Percentiles rank a stretch among this genome's conserved stretches.
Conservation (phyloP, 305 asterid genomes). For the Fraxinus baroniana region DNA sequence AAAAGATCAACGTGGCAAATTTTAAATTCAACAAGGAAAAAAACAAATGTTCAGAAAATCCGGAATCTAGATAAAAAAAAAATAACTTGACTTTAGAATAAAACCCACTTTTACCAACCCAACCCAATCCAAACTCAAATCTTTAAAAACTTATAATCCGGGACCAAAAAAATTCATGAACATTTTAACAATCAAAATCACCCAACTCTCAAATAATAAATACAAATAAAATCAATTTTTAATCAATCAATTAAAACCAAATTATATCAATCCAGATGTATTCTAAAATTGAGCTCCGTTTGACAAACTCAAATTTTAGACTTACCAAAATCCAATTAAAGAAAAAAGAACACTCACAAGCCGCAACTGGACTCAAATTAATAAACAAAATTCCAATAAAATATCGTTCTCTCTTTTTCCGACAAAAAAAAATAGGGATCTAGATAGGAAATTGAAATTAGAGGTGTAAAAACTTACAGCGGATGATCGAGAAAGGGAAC, state of each 20-base stretch:
- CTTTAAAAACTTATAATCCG: constrained; percentile 23
- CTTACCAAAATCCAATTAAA: constrained; percentile 6
- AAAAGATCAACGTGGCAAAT: constrained; percentile 19
- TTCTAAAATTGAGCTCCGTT: constrained; percentile 14
- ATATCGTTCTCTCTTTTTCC: not conserved
- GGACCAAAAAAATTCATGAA: not conserved
- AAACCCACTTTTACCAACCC: constrained; percentile 26
- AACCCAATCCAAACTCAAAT: constrained; percentile 38
- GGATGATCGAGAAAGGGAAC: constrained; percentile 37
- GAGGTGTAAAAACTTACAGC: constrained; percentile 30
- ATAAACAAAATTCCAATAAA: constrained; percentile 8
- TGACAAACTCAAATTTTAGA: not conserved
- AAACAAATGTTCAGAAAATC: not conserved
- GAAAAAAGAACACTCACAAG: not conserved
- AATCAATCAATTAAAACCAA: constrained; percentile 1
- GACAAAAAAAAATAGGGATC: constrained; percentile 37
- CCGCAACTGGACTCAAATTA: constrained; percentile 20
- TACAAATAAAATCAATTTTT: constrained; percentile 13
- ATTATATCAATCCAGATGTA: constrained; percentile 7
- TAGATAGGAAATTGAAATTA: constrained; percentile 20
- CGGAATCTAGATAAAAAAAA: not conserved
- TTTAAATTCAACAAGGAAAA: not conserved
- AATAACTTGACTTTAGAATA: not conserved
- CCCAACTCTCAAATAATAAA: constrained; percentile 4
- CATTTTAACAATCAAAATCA: constrained; percentile 16